Evolutionary conservation across 1,139 yeast species (phyloP).

Genomic region (Scheffersomyces titani): DNA sequence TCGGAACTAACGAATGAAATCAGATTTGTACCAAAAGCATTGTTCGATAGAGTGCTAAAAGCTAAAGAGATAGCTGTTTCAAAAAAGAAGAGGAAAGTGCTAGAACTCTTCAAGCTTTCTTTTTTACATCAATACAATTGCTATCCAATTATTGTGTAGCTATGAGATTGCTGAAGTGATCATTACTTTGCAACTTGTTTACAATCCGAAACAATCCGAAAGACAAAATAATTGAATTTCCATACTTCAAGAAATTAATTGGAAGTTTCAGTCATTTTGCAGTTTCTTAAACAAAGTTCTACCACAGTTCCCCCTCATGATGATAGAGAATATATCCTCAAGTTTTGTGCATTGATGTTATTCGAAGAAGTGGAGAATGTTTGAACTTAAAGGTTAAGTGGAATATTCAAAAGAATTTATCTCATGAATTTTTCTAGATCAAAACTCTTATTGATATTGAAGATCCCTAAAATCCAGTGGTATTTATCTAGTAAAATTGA

Average conservation of each 20-base stretch:
- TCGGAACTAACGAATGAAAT: not conserved
- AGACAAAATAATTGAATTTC: not conserved
- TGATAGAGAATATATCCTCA: not conserved
- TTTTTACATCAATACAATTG: not conserved
- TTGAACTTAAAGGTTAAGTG: not conserved
- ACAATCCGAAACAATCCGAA: not conserved
- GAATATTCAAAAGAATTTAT: not conserved
- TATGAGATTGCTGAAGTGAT: not conserved
- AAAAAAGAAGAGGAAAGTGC: not conserved
- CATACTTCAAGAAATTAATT: not conserved
- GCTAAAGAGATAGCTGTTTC: not conserved
- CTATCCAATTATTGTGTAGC: not conserved
- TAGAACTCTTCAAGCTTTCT: not conserved
- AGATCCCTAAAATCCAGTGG: not conserved
- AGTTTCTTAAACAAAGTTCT: not conserved
- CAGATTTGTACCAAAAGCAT: not conserved
- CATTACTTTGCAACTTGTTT: not conserved
- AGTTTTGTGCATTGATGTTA: not conserved
- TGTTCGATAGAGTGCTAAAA: not conserved
- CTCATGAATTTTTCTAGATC: not conserved
- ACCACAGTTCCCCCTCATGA: not conserved
- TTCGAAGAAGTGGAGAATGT: not conserved
- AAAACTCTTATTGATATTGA: not conserved
- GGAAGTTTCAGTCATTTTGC: not conserved
- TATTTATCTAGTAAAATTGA: not conserved